Evolutionary conservation across 2,329 filamentous ascomycete genomes (phyloP).

Genomic region (Grosmannia penicillata): DNA sequence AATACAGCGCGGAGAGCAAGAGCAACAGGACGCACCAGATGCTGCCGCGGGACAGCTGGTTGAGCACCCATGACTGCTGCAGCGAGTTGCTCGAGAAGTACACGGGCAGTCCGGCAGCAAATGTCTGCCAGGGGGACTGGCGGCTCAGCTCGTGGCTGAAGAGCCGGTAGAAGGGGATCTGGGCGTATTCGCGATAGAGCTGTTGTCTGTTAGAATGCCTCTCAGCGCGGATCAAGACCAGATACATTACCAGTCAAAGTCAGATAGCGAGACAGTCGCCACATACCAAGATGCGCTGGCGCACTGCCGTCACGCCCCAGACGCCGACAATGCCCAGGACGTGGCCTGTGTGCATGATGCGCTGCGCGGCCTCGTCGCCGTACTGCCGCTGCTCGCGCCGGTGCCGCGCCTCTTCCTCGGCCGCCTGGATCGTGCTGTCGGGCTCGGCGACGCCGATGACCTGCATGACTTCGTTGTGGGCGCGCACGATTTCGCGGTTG

Average conservation of each 20-base stretch:
- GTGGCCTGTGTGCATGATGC: conserved; percentile 20
- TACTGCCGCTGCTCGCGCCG: conserved; percentile 29
- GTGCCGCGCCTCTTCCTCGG: conserved; percentile 24
- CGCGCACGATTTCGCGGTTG: conserved; percentile 41
- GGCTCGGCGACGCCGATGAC: conserved; percentile 48
- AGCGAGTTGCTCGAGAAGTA: conserved; percentile 20
- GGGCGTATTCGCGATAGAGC: conserved; percentile 36
- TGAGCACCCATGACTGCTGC: conserved; percentile 14
- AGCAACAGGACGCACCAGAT: conserved; percentile 12
- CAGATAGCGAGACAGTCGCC: background rate
- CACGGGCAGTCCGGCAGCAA: conserved; percentile 25
- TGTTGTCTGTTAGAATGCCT: too few species aligned
- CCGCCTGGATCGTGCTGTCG: conserved; percentile 23
- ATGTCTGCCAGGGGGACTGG: conserved; percentile 18
- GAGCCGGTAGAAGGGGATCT: conserved; percentile 32
- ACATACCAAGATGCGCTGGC: conserved; percentile 38
- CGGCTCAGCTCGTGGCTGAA: conserved; percentile 18
- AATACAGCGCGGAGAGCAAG: background rate
- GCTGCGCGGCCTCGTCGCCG: conserved; percentile 30
- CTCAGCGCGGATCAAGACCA: too few species aligned
- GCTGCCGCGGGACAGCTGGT: conserved; percentile 8
- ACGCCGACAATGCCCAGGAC: conserved; percentile 26
- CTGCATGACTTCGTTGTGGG: conserved; percentile 49
- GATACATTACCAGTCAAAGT: background rate
- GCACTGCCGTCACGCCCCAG: conserved; percentile 37